phyloP scores from a whole-genome alignment of 1,284 basidiomycete genomes.

The Cryptococcus sp. region DNA sequence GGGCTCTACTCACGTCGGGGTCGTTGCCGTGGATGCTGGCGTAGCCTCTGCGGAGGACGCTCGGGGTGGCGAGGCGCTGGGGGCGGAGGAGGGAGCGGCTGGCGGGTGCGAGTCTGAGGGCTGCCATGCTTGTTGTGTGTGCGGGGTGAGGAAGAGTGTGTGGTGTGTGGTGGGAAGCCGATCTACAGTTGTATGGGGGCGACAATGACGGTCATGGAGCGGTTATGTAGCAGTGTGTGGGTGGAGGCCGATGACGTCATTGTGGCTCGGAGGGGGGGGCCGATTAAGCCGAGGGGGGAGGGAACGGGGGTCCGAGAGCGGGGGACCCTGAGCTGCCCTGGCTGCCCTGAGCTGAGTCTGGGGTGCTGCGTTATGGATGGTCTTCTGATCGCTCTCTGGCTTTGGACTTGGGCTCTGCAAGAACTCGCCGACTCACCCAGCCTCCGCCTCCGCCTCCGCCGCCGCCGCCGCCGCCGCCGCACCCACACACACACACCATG shows the following conservation, averaged over 20 bases:
- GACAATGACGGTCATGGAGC: not conserved
- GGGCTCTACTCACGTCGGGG: slow-evolving; percentile 10
- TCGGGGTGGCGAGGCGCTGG: not conserved
- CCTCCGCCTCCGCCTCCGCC: too few species aligned
- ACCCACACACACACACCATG: not conserved
- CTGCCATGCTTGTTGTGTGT: slow-evolving; percentile 8
- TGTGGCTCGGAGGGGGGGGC: not conserved
- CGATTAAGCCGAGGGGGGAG: slow-evolving; percentile 1
- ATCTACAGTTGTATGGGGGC: too few species aligned
- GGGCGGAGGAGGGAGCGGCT: slow-evolving; percentile 7
- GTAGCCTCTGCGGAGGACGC: slow-evolving; percentile 1
- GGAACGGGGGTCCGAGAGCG: not conserved
- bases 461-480: not conserved
- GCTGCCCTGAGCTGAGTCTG: too few species aligned
- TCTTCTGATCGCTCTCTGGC: too few species aligned
- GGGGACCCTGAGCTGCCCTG: too few species aligned
- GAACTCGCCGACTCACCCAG: too few species aligned
- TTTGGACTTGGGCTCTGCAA: too few species aligned
- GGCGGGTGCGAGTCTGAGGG: slow-evolving; percentile 7
- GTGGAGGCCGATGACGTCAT: not conserved
- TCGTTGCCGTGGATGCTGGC: slow-evolving; percentile 14
- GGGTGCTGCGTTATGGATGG: too few species aligned
- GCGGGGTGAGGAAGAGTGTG: not conserved
- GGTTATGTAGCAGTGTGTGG: not conserved
- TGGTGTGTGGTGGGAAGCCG: too few species aligned